phyloP scores from a whole-genome alignment of 441 rosid genomes.

The Mallotus japonicus region DNA sequence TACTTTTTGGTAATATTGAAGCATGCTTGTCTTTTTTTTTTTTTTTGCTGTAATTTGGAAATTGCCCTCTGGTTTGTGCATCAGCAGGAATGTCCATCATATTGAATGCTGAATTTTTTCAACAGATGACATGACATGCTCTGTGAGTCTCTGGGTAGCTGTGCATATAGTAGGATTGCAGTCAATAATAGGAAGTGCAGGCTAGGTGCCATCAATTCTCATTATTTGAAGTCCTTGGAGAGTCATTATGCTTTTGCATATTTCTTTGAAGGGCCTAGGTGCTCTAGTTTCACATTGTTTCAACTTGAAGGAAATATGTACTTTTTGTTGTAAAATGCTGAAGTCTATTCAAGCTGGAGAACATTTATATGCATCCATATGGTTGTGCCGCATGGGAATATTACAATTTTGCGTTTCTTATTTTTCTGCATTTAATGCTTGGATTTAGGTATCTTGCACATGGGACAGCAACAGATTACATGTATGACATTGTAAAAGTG shows the following conservation, averaged over 20 bases:
- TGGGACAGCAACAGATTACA: constrained; percentile 97
- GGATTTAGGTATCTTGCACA: constrained; percentile 86
- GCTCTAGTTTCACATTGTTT: not conserved
- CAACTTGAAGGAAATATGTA: not conserved
- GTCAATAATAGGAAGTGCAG: not conserved
- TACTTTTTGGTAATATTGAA: not conserved
- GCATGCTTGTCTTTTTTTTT: not conserved
- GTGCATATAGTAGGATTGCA: not conserved
- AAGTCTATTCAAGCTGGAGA: not conserved
- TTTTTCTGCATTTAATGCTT: not conserved
- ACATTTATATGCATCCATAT: not conserved
- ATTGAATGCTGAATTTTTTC: not conserved
- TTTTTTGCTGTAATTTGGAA: not conserved
- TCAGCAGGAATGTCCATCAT: not conserved
- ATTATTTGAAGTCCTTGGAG: not conserved
- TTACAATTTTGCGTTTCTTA: constrained; percentile 4
- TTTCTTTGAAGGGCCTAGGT: not conserved
- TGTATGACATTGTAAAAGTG: constrained; percentile 73
- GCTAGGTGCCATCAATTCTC: not conserved
- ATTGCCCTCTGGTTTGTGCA: not conserved
- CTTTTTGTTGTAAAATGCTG: not conserved
- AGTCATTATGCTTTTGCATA: not conserved
- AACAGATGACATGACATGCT: not conserved
- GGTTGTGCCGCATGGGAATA: not conserved
- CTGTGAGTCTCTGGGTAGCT: no score